Percentiles rank a stretch among this genome's conserved stretches.
These are phyloP conservation scores for Leishmania gerbilli DNA, from an alignment of 208 protist genomes.

Conservation along the genomic window DNA sequence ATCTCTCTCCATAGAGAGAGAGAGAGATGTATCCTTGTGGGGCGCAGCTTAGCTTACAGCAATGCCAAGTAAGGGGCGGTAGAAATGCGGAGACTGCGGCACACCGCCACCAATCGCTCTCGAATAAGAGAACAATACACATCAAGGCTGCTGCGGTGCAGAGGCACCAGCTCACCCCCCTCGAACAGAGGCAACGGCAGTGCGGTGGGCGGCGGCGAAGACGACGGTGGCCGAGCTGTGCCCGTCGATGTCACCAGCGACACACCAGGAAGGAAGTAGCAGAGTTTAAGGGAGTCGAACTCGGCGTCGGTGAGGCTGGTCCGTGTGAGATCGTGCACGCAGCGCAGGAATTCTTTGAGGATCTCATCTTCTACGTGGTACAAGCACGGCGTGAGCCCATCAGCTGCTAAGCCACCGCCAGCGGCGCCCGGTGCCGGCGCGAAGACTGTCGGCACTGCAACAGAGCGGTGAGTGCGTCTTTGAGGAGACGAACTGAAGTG, in stretches of 20 bases:
- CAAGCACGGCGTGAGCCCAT: conserved; percentile 8
- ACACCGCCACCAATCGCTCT: conserved; percentile 34
- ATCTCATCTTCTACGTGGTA: conserved; percentile 26
- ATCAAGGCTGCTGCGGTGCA: conserved; percentile 42
- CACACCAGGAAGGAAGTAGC: conserved; percentile 62
- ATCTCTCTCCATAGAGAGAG: background rate
- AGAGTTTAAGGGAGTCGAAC: conserved; percentile 48
- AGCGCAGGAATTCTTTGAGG: conserved; percentile 40
- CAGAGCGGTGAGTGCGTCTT: background rate
- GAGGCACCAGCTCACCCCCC: conserved; percentile 41
- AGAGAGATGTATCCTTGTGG: background rate
- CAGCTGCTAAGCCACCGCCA: background rate
- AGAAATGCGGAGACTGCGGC: conserved; percentile 29
- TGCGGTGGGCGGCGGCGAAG: background rate
- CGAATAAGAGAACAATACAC: conserved; percentile 46
- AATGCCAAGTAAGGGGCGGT: conserved; percentile 9
- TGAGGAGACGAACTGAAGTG: background rate
- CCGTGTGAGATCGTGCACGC: conserved; percentile 33
- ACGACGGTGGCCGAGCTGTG: background rate
- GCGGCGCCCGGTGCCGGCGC: background rate
- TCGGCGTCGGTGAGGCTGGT: conserved; percentile 44
- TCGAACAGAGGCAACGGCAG: conserved; percentile 46
- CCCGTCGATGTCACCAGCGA: conserved; percentile 6
- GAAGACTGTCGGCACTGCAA: background rate
- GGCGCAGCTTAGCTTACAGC: background rate